Evolutionary conservation across 805 yeast species (phyloP), one percentile per base, ranked within the genome.

Genomic region (Ogataea methylovora): DNA sequence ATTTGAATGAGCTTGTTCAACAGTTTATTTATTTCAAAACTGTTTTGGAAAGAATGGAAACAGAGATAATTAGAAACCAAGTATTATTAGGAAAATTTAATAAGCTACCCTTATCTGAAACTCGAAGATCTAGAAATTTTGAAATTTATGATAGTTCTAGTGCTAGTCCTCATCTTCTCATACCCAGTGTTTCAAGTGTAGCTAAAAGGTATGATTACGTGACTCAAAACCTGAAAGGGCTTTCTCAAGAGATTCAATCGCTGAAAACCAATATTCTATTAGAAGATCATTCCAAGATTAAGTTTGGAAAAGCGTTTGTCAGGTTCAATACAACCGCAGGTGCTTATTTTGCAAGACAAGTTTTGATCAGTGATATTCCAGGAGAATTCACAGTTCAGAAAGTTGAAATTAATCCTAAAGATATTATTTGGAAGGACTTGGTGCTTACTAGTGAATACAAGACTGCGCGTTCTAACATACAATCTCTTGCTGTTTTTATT

Each of bases 351-450:
- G 78, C 84, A 0, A 73, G 71, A 33, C 86, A 84, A 46, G 54
- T 79, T 3, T 51, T 76, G 9, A 48, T 76, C 1, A 61, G 73
- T 2, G 57, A 63, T 27, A 44, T 52, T 11, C 63, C 68, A 36
- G 70, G 69, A 3, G 55, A 49, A 29, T 55, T 73, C 48, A 66
- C 14, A 9, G 6, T 22, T 14, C 15, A 11, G 15, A 23, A n/a
- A 23, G 51, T 71, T 19, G 79, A 76, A 13, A 67, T 80, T 2
- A 69, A 79, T 45, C 82, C 88, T 2, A 53, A 65, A 8, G 94
- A 84, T 46, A 62, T 87, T 2, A 56, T 79, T 1, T 87, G 97
- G 96, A 46, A 58, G 0, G 84, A 84, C 24, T 5, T 52, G n/a
- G n/a, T n/a, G n/a, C n/a, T n/a, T n/a, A 43, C 43, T 84, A 5